Base-by-base conservation (phyloP, 352 stramenopile species). In the Phytophthora boehmeriae region DNA sequence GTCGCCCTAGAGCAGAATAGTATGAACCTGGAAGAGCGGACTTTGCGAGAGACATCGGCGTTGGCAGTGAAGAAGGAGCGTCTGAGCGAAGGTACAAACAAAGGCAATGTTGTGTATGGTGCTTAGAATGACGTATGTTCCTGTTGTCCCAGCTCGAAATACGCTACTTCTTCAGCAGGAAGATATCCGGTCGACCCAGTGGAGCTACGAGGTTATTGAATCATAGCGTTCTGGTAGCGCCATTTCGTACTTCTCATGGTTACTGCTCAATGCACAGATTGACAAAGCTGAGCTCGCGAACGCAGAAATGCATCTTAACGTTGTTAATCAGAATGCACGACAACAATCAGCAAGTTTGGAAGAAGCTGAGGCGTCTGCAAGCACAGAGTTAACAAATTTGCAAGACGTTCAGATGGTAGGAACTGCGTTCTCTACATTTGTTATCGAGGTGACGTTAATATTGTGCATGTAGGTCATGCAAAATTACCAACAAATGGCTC, bases 11-110 rank as follows among this genome's bases (percentile, higher is more conserved):
- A 78, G 35, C 48, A 65, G 20, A 52, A 16, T 11, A 66, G 52
- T 8, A 75, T 75, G 66, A 45, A 22, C 9, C 38, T 70, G 43
- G 70, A 75, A 63, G 70, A 78, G 27, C 57, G 54, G 42, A 60
- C 43, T 1, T 11, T 27, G 1, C 19, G 49, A 35, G 22, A 61
- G 8, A 54, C 45, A 13, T 8, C 22, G 11, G 20, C 46, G 27
- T 8, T 74, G 13, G 35, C 13, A 50, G 8, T 13, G 19, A 74
- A 75, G 23, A 43, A 56, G 22, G 51, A 75, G 17, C 49, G 25
- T 4, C 8, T 73, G 17, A 54, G 47, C 8, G 54, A 73, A 73
- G 68, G 68, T 76, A 68, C 45, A 48, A 51, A 13, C 16, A 30
- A 11, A 52, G 19, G 17, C 22, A 6, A 25, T 19, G 8, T 20